Evolutionary conservation across 768 basidiomycete species (phyloP), one percentile per base, ranked within the genome.

Genomic region (Amanita subjunquillea): DNA sequence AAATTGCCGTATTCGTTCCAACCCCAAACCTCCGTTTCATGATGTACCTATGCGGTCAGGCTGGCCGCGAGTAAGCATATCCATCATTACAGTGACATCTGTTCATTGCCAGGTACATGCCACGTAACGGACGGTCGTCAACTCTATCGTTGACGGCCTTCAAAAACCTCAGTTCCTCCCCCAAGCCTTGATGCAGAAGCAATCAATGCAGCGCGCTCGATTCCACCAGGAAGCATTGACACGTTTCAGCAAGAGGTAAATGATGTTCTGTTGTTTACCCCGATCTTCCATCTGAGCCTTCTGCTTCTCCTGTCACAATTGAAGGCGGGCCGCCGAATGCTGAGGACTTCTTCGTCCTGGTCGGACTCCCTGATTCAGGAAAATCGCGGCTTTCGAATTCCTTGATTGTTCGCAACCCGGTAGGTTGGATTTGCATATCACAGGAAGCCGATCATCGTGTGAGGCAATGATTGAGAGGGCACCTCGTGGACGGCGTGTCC

Each of bases 1-100:
- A 97, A 72, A 65, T 96, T 98, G 6, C 95, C 95, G 63, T 97
- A 95, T 65, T 98, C 95, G 65, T 97, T 98, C 94, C 95, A 98
- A 0, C 95, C 95, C 79, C 82, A 88, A 0, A 93, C 76, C 56
- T 78, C 75, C 1, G 59, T 55, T 6, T 50, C 56, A 7, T 15
- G 47, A 9, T 32, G 44, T 17, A 27, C 20, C 4, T 38, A 3
- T 9, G 52, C 73, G 69, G 22, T 86, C 88, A 12, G 89, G 79
- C 60, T 91, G 90, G 4, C 85, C 82, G 57, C 79, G 77, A 27
- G 77, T 66, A 54, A 9, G 45, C 61, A 43, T 56, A 63, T 37
- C 49, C 51, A 38, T 59, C 54, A 12, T 60, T 2, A 60, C 53
- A 2, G 75, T 64, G 29, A 72, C 61, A 58, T 83, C 89, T 7